Base-by-base conservation (phyloP, 495 filamentous ascomycete species). In the Bacidia gigantensis region DNA sequence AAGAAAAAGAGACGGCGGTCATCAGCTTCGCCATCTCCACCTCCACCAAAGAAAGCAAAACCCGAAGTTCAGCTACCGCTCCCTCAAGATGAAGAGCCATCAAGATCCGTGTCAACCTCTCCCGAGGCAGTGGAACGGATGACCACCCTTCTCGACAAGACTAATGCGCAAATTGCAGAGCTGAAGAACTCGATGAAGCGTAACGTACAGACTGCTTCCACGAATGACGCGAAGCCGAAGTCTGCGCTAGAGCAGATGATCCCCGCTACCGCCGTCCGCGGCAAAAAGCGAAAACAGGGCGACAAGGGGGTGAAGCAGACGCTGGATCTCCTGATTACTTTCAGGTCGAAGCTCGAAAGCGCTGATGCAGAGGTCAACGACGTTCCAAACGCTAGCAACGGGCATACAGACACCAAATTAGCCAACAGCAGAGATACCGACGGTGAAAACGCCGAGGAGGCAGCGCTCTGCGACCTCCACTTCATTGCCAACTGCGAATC, bases 401-500 rank as follows among this genome's bases (percentile, higher is more conserved):
- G 66, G 18, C 66, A 69, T 39, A 60, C 56, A 38, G 65, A 56
- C 35, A n/a, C n/a, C n/a, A n/a, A n/a, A n/a, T n/a, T n/a, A n/a
- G n/a, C n/a, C n/a, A n/a, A 58, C 32, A 54, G 59, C 17, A 53
- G 60, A 40, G 55, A 55, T 23, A 44, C 53, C n/a, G 60, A 42
- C 0, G 58, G 60, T 1, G 67, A 62, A 12, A 65, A 63, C n/a
- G 75, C 79, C 41, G 82, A 86, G 43, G 85, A 90, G 64, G 74
- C 75, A 0, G 72, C 73, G 39, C 69, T 93, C 14, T 95, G 89
- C 61, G 87, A 95, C 62, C 72, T 95, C 3, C 89, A 95, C 59
- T 95, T 95, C 69, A 89, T 97, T 58, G 82, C 82, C 7, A 82
- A 89, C 56, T 99, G 92, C 65, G 84, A 93, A 54, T 94, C 86